Percentiles rank a stretch among this genome's conserved stretches.
These are phyloP conservation scores for Austroboletus niveus DNA, from an alignment of 1,284 basidiomycete genomes.

Conservation along the genomic window DNA sequence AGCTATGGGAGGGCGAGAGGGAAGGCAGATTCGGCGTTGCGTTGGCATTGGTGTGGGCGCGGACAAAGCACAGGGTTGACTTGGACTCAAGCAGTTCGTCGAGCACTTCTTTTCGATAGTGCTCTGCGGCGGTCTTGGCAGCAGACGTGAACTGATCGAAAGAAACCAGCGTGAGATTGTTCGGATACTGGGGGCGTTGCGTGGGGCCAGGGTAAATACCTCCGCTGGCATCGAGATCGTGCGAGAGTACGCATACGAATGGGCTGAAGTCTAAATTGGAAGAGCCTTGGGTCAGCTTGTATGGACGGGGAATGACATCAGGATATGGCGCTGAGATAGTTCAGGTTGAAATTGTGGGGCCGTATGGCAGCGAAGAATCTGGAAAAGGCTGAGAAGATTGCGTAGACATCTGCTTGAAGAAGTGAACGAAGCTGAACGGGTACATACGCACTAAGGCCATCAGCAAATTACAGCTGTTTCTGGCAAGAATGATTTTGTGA, in stretches of 20 bases:
- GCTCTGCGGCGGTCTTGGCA: conserved; percentile 39
- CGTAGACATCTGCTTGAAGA: too few relatives aligned
- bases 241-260: conserved; percentile 60
- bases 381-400: too few relatives aligned
- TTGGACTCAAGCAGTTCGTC: conserved; percentile 52
- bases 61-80: conserved; percentile 61
- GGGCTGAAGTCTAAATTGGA: conserved; percentile 62
- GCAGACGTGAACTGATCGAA: conserved; percentile 57
- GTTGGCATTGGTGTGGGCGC: not conserved
- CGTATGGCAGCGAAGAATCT: too few relatives aligned
- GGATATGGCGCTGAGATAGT: conserved; percentile 2
- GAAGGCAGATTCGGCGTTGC: too few relatives aligned
- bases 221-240: not conserved
- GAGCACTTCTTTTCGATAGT: conserved; percentile 50
- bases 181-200: not conserved
- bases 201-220: too few relatives aligned
- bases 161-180: conserved; percentile 43
- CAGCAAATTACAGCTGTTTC: too few relatives aligned
- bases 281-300: conserved; percentile 20
- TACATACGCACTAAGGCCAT: too few relatives aligned
- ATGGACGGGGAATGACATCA: conserved; percentile 6
- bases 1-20: not conserved
- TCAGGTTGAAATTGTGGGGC: conserved; percentile 32
- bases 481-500: too few relatives aligned
- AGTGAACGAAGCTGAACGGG: too few relatives aligned